phyloP scores from a whole-genome alignment of 1,139 yeast species.

The Candida sp. region DNA sequence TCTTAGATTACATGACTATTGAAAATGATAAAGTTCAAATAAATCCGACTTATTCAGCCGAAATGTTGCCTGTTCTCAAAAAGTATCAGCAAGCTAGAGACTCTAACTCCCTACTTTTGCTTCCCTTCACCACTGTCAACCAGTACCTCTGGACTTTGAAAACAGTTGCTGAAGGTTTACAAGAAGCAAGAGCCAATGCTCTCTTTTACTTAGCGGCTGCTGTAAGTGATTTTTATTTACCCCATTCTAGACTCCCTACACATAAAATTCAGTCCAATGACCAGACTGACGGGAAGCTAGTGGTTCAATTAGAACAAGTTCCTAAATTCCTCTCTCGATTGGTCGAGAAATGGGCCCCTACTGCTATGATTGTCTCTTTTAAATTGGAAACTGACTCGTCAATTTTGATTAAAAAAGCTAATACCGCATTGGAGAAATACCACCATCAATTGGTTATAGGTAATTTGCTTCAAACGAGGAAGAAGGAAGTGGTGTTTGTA shows the following conservation, averaged over 20 bases:
- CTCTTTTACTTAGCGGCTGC: conserved; percentile 95
- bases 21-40: conserved; percentile 53
- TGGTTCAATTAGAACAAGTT: conserved; percentile 89
- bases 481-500: conserved; percentile 85
- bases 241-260: conserved; percentile 79
- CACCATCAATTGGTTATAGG: conserved; percentile 96
- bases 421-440: conserved; percentile 75
- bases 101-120: conserved; percentile 56
- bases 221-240: conserved; percentile 93
- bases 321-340: conserved; percentile 88
- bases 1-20: conserved; percentile 77
- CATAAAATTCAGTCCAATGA: conserved; percentile 85
- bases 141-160: conserved; percentile 87
- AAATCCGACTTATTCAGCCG: conserved; percentile 55
- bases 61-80: conserved; percentile 62
- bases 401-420: conserved; percentile 72
- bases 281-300: conserved; percentile 63
- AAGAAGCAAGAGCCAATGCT: conserved; percentile 51
- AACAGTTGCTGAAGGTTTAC: conserved; percentile 59
- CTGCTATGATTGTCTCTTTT: conserved; percentile 92
- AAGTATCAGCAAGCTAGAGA: conserved; percentile 62
- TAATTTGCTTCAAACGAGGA: conserved; percentile 85
- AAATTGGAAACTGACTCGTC: conserved; percentile 85
- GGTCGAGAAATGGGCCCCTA: conserved; percentile 94
- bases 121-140: conserved; percentile 94